Evolutionary conservation across 2,329 filamentous ascomycete genomes (phyloP), one percentile per base, ranked within the genome.

Genomic region (Aplosporella prunicola): DNA sequence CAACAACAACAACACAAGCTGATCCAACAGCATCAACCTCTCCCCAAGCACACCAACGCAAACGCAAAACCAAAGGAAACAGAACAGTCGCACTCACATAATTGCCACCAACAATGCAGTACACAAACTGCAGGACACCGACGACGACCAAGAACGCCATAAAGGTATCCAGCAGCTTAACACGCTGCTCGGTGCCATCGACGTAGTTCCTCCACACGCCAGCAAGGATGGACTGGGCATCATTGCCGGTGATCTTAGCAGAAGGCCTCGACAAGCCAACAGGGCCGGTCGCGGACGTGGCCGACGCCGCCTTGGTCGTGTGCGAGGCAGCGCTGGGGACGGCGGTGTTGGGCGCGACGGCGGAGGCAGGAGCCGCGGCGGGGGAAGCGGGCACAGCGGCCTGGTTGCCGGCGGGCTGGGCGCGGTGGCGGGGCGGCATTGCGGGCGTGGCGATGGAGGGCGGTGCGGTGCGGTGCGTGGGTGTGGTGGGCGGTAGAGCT

Each of bases 61-160:
- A n/a, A n/a, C n/a, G n/a, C n/a, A n/a, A n/a, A n/a, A n/a, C n/a
- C n/a, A n/a, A 22, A 18, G 13, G 18, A 13, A 17, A 2, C 10
- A 7, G 18, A 28, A 5, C n/a, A n/a, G n/a, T n/a, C 5, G 6
- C 32, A 75, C 86, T 45, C 74, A 98, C 91, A 55, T 89, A 98
- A 64, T 95, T 96, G 47, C 91, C 91, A 38, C 78, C 86, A 49
- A 96, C 55, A 39, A 95, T 69, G 59, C 89, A 95, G 65, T 98
- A 98, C 43, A 83, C 60, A 61, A 98, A 96, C 64, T 98, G 91
- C 52, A 96, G 60, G n/a, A 68, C 85, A 34, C 87, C 91, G 4
- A 93, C 84, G 1, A 80, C 70, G 15, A 91, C 77, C 42, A 98
- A 67, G 60, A 95, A 98, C 3, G 64, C 76, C 75, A 98, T 79